These are phyloP conservation scores for Cicer judaicum DNA, from an alignment of 306 rosid species.

Conservation along the genomic window DNA sequence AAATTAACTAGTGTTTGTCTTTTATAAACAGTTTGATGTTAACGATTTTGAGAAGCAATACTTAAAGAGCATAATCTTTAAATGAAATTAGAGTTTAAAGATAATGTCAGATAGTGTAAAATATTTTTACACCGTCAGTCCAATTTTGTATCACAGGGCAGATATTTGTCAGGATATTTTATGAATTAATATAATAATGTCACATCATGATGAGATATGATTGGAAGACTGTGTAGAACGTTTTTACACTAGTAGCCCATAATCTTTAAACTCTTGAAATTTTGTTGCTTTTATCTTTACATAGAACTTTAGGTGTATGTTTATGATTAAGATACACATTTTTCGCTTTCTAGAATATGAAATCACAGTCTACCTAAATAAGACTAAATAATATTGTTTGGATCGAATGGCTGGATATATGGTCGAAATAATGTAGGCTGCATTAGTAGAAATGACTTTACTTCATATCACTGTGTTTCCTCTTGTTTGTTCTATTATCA, in stretches of 20 bases:
- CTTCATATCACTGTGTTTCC: background rate
- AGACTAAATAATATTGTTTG: conserved; percentile 9
- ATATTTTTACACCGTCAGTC: background rate
- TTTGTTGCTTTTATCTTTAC: background rate
- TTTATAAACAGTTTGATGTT: conserved; percentile 22
- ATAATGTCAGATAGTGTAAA: background rate
- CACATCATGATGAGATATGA: background rate
- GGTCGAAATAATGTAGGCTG: conserved; percentile 5
- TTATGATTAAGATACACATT: background rate
- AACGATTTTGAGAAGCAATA: background rate
- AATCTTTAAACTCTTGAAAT: conserved; percentile 1
- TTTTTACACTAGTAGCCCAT: background rate
- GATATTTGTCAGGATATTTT: background rate
- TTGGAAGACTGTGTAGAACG: background rate
- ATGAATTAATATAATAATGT: background rate
- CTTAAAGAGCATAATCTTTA: background rate
- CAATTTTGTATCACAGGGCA: background rate
- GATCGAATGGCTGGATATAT: conserved; percentile 4
- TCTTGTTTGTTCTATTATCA: background rate
- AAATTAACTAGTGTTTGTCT: conserved; percentile 5
- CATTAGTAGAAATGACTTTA: background rate
- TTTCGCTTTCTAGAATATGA: conserved; percentile 10
- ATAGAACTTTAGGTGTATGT: conserved; percentile 3
- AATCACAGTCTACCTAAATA: conserved; percentile 3
- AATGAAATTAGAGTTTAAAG: background rate